Conservation (phyloP, 495 filamentous ascomycete species). For the Hyaloscypha variabilis region DNA sequence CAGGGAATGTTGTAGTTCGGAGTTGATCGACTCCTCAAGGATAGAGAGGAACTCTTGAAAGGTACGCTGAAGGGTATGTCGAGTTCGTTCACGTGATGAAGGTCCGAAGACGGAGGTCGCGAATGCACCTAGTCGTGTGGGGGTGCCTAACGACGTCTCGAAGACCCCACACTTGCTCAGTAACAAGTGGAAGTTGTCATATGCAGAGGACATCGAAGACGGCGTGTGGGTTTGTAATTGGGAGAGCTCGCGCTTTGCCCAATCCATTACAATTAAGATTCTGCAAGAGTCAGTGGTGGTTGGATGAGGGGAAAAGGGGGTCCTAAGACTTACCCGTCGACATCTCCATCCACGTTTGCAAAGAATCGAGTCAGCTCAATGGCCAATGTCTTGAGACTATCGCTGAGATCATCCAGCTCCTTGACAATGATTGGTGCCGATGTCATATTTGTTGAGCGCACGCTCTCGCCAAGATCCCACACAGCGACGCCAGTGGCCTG, state of each 20-base stretch:
- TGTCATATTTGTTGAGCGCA: constrained; percentile 87
- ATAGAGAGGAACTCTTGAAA: constrained; percentile 87
- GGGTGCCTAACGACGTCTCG: constrained; percentile 61
- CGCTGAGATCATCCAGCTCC: constrained; percentile 80
- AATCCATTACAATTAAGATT: constrained; percentile 92
- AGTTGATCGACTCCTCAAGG: constrained; percentile 84
- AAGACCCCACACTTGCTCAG: constrained; percentile 69
- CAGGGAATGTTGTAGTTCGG: constrained; percentile 74
- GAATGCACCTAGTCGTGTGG: constrained; percentile 66
- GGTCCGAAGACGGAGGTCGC: constrained; percentile 76
- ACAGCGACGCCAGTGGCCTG: constrained; percentile 90
- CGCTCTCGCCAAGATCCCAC: constrained; percentile 87
- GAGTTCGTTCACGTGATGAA: constrained; percentile 76
- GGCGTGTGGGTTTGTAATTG: constrained; percentile 51
- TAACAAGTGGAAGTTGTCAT: constrained; percentile 79
- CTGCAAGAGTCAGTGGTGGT: constrained; percentile 36
- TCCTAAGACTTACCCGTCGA: constrained; percentile 62
- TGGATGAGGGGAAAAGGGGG: background rate
- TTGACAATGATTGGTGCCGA: constrained; percentile 81
- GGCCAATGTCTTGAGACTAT: constrained; percentile 78
- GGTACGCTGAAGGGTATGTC: constrained; percentile 75
- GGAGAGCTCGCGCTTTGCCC: constrained; percentile 80
- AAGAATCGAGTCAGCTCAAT: constrained; percentile 87
- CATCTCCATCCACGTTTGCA: constrained; percentile 86
- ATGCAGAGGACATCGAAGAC: constrained; percentile 60